Percentiles rank a stretch among this genome's conserved stretches.
These are phyloP conservation scores for Kuraishia cidri DNA, from an alignment of 805 yeast genomes.

Conservation along the genomic window DNA sequence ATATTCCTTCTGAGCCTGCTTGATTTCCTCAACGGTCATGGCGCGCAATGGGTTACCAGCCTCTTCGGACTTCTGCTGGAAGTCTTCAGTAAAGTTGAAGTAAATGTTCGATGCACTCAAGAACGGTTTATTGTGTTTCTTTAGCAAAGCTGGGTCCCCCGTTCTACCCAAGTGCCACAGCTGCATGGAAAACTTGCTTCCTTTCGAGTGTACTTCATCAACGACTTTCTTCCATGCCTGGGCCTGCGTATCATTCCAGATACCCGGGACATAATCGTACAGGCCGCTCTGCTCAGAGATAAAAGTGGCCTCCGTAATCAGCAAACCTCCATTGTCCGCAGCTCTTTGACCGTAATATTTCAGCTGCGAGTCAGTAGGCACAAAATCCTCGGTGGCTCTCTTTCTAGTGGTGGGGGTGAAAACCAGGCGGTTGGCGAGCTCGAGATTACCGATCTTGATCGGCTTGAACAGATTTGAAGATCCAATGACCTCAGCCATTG, in stretches of 20 bases:
- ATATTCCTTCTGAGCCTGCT: constrained; percentile 27
- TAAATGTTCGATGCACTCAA: constrained; percentile 38
- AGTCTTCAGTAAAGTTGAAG: constrained; percentile 10
- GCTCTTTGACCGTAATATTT: constrained; percentile 45
- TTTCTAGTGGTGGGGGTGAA: constrained; percentile 7
- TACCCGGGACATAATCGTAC: constrained; percentile 23
- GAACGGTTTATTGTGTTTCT: constrained; percentile 33
- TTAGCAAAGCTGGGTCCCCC: constrained; percentile 19
- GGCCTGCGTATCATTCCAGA: constrained; percentile 43
- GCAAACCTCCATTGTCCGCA: constrained; percentile 24
- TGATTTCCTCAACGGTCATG: constrained; percentile 30
- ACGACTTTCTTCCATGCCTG: constrained; percentile 25
- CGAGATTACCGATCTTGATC: constrained; percentile 20
- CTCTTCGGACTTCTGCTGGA: constrained; percentile 4
- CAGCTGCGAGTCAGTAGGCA: constrained; percentile 28
- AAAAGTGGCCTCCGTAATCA: constrained; percentile 24
- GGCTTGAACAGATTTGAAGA: constrained; percentile 24
- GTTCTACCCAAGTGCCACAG: constrained; percentile 19
- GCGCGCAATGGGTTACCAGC: constrained; percentile 25
- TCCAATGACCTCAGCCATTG: constrained; percentile 12
- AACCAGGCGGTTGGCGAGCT: constrained; percentile 14
- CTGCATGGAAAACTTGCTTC: constrained; percentile 40
- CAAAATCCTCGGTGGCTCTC: constrained; percentile 13
- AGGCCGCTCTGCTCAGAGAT: constrained; percentile 16
- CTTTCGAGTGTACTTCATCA: constrained; percentile 35